Conservation (phyloP, 2,329 filamentous ascomycete species). For the Albophoma yamanashiensis region DNA sequence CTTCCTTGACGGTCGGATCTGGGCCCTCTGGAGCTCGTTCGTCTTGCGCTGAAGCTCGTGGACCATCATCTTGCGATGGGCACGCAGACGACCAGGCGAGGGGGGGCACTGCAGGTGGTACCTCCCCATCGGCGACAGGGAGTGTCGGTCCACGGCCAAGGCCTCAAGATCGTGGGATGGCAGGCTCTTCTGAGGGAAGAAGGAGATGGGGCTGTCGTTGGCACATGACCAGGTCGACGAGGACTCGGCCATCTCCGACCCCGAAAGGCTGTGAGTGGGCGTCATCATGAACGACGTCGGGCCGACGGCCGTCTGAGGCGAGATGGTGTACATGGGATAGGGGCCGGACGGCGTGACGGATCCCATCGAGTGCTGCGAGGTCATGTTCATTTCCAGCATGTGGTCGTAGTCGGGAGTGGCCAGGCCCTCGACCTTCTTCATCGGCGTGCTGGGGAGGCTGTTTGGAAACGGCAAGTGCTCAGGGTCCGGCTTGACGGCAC, state of each 20-base stretch:
- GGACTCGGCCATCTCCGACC: constrained; percentile 25
- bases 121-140: constrained; percentile 20
- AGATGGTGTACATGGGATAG: constrained; percentile 24
- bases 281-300: constrained; percentile 27
- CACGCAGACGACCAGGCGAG: constrained; percentile 21
- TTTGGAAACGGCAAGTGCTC: constrained; percentile 21
- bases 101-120: constrained; percentile 20
- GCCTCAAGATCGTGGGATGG: constrained; percentile 19
- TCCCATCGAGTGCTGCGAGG: constrained; percentile 21
- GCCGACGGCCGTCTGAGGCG: constrained; percentile 20
- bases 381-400: constrained; percentile 26
- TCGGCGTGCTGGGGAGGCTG: constrained; percentile 22
- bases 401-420: constrained; percentile 25
- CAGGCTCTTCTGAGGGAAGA: constrained; percentile 23
- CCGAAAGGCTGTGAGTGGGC: constrained; percentile 26
- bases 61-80: constrained; percentile 28
- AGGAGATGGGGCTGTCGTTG: constrained; percentile 29
- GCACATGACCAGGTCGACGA: constrained; percentile 27
- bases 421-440: constrained; percentile 23
- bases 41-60: constrained; percentile 33
- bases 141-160: constrained; percentile 24
- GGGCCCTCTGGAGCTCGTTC: constrained; percentile 30
- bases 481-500: constrained; percentile 21
- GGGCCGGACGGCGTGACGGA: constrained; percentile 25
- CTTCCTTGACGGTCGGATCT: constrained; percentile 22